Evolutionary conservation across 2,329 filamentous ascomycete species (phyloP), one percentile per base, ranked within the genome.

Genomic region (Calonectria honghensis): DNA sequence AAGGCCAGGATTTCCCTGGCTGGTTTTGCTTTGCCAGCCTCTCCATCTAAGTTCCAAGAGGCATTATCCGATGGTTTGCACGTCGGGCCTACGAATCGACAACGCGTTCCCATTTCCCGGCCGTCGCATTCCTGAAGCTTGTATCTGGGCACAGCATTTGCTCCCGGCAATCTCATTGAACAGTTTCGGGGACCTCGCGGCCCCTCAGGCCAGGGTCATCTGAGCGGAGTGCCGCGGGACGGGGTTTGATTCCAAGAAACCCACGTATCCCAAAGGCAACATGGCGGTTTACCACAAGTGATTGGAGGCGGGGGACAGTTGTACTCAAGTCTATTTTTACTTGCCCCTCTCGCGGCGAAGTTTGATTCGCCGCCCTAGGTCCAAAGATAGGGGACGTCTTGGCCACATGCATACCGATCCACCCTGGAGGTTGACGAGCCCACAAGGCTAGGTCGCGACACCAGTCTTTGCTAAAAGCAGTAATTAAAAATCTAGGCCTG

Each of bases 341-440:
- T 48, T 48, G n/a, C 29, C 27, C 29, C 29, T 41, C 61, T 50
- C 29, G 61, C 41, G 27, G 27, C 14, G 31, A 35, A 24, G 24
- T 48, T n/a, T 50, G 13, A 65, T 65, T 65, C 61, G 61, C 29
- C 31, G 61, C 61, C 57, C 57, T 63, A 63, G 57, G 57, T 63
- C 31, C 35, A 63, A 63, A 41, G 57, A 63, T 63, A 63, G 57
- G 57, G 57, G 57, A 63, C 37, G 35, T 41, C 24, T 9, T 63
- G 57, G 35, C 57, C 57, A 63, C 57, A 63, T 63, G 57, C 57
- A 41, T 63, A 35, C 39, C 57, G 57, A 63, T 63, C 57, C 57
- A 63, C 57, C 57, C 57, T 13, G 35, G 57, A 63, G 57, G 32
- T 63, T 35, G n/a, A 63, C 35, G 57, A 63, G 57, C 57, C 57